phyloP scores from a whole-genome alignment of 257 asterid species.

The Solanum lycopersicoides region DNA sequence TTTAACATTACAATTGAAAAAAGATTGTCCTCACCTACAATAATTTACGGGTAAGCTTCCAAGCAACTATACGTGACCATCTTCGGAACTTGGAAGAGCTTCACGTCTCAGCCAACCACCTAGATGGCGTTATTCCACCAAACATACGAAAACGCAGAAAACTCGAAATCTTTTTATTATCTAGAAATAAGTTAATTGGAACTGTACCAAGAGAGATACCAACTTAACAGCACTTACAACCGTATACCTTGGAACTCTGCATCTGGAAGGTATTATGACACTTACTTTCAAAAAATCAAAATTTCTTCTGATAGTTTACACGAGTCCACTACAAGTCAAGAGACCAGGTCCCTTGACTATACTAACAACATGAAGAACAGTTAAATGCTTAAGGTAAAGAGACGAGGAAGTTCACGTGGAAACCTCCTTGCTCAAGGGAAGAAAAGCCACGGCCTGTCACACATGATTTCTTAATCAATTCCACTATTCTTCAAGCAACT shows the following conservation, averaged over 20 bases:
- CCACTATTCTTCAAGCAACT: no score
- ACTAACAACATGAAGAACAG: no score
- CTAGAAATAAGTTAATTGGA: neutral
- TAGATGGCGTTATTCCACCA: slow-evolving; percentile 10
- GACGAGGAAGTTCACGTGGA: no score
- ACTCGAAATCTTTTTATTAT: neutral
- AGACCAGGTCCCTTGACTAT: no score
- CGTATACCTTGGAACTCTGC: neutral
- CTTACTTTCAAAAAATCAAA: neutral
- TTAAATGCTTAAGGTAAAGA: no score
- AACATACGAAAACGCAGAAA: slow-evolving; percentile 6
- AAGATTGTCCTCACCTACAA: neutral
- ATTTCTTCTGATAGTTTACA: neutral
- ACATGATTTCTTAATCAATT: no score
- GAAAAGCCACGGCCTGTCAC: no score
- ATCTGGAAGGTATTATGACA: neutral
- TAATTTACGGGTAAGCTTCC: slow-evolving; percentile 8
- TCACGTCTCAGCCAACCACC: neutral
- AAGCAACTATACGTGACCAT: neutral
- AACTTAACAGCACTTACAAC: neutral
- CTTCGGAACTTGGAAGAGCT: slow-evolving; percentile 3
- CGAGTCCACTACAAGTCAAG: no score
- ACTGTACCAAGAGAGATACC: neutral
- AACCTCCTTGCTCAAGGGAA: no score
- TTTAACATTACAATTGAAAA: neutral